A percentile compares a stretch with the other conserved stretches of the same genome.
These are phyloP conservation scores for Alternaria sp. DNA, from an alignment of 2,329 filamentous ascomycete genomes.

Conservation along the genomic window DNA sequence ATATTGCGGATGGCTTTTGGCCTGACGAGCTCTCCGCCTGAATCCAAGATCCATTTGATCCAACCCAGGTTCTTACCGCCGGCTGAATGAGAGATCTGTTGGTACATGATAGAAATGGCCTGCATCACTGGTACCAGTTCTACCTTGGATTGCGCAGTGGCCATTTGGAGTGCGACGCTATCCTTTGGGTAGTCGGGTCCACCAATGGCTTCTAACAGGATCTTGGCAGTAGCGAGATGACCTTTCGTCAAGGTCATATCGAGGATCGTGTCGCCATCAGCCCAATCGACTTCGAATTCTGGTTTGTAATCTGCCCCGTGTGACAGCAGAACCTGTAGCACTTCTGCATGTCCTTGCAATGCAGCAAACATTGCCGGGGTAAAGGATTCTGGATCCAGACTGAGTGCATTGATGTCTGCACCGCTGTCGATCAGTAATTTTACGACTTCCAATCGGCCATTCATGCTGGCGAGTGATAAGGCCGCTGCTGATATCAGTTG, in stretches of 20 bases:
- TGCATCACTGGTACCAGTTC: constrained; percentile 18
- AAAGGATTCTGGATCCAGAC: constrained; percentile 5
- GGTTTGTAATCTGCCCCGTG: constrained; percentile 13
- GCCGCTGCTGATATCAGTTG: constrained; percentile 15
- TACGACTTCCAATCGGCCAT: constrained; percentile 20
- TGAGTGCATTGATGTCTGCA: constrained; percentile 20
- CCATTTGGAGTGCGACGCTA: constrained; percentile 27
- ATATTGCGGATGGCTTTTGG: constrained; percentile 19
- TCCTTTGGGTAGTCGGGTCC: constrained; percentile 22
- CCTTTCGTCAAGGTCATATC: constrained; percentile 20
- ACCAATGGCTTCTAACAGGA: constrained; percentile 23
- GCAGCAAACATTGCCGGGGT: constrained; percentile 26
- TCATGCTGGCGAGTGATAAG: constrained; percentile 19
- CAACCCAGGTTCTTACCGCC: constrained; percentile 10
- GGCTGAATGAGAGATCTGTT: neutral
- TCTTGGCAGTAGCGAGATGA: constrained; percentile 7
- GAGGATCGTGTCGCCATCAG: constrained; percentile 11
- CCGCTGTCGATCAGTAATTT: constrained; percentile 22
- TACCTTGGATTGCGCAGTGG: constrained; percentile 14
- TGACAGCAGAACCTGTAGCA: constrained; percentile 17
- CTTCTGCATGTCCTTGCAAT: constrained; percentile 8
- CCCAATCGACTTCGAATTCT: neutral
- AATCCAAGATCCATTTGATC: constrained; percentile 27
- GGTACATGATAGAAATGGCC: constrained; percentile 18
- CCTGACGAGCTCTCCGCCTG: constrained; percentile 24